Evolutionary conservation across 1,284 basidiomycete genomes (phyloP), one percentile per base, ranked within the genome.

Genomic region (Ganoderma lucidum): DNA sequence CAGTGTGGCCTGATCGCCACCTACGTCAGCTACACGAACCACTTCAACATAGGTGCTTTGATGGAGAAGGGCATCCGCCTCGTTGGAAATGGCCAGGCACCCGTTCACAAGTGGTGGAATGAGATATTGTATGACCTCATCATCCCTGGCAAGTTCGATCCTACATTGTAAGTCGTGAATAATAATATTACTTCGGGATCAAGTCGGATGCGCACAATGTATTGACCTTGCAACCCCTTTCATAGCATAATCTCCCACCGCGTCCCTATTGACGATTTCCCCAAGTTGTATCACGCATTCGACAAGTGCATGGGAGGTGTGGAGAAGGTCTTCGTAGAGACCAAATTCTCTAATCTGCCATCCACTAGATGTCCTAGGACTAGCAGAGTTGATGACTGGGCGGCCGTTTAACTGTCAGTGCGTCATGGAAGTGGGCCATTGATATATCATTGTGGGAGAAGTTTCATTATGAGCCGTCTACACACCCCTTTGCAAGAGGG

Each of bases 51-150:
- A 61, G 91, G 91, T 3, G 90, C 92, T 0, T 76, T 95, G 61
- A 94, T 95, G 93, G 92, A 95, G 83, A 93, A 92, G 79, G 89
- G 89, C 1, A 81, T 92, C 23, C 81, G 90, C 71, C 82, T 92
- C 64, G 90, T 92, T 74, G 90, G 90, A 3, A 91, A 91, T 73
- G 90, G 91, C 1, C 89, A 90, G 80, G 92, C 92, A 0, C 93
- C 93, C 1, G 89, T 91, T 0, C 91, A 92, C 77, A 83, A 85
- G 64, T 94, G 93, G 81, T 93, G 92, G 91, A 81, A 92, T 65
- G 88, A 92, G 75, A 87, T 93, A 65, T 78, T 93, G 63, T 80
- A 91, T 69, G 84, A 89, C 55, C 88, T 86, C 70, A 87, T 94
- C 76, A 81, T 86, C 64, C 83, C 88, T 0, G 89, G 90, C 37